These are phyloP conservation scores for Daldinia sp. DNA, from an alignment of 2,329 filamentous ascomycete genomes.

Conservation along the genomic window DNA sequence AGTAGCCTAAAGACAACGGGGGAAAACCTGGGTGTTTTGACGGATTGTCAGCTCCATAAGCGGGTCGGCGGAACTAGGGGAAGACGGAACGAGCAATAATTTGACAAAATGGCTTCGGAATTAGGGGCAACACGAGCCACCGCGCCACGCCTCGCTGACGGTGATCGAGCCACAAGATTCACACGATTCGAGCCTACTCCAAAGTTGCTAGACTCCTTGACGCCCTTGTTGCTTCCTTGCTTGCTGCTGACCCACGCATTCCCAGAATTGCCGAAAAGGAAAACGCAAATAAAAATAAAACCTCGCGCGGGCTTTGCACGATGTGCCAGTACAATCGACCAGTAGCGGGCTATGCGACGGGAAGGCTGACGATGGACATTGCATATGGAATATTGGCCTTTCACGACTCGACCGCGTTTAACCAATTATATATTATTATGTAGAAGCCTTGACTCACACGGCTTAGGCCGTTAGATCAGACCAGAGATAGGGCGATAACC, in stretches of 20 bases:
- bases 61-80: conserved; percentile 44
- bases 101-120: conserved; percentile 35
- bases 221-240: background rate
- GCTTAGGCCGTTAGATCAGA: conserved; percentile 11
- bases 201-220: conserved; percentile 7
- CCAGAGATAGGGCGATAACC: background rate
- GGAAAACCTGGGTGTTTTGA: conserved; percentile 19
- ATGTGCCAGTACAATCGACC: background rate
- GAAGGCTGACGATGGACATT: conserved; percentile 17
- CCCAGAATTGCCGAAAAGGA: conserved; percentile 14
- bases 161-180: conserved; percentile 34
- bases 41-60: conserved; percentile 36
- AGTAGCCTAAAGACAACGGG: conserved; percentile 31
- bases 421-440: background rate
- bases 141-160: conserved; percentile 31
- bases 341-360: conserved; percentile 7
- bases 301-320: background rate
- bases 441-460: conserved; percentile 6
- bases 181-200: conserved; percentile 26
- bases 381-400: conserved; percentile 1
- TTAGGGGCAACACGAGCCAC: conserved; percentile 42
- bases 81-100: conserved; percentile 44
- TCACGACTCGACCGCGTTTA: background rate
- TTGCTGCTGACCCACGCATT: conserved; percentile 14
- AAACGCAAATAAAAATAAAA: conserved; percentile 8